phyloP scores from a whole-genome alignment of 2,329 filamentous ascomycete genomes.

The Fusarium scirpi region DNA sequence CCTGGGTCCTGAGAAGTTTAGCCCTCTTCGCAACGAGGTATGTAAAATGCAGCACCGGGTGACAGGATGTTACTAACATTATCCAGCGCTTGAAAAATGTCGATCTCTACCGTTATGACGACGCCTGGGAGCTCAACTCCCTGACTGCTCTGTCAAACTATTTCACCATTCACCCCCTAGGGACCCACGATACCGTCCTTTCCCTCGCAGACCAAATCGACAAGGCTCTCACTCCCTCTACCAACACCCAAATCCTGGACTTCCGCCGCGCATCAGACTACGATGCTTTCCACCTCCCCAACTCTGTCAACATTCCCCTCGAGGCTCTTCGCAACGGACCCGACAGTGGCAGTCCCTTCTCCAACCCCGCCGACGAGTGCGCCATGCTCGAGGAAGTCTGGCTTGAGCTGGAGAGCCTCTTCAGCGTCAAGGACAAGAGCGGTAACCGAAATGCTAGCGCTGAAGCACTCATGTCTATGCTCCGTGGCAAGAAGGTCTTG shows the following conservation, averaged over 20 bases:
- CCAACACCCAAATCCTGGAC: constrained; percentile 57
- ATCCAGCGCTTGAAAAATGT: constrained; percentile 60
- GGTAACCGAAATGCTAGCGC: constrained; percentile 47
- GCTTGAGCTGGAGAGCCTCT: constrained; percentile 60
- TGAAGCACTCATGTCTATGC: constrained; percentile 45
- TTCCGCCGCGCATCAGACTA: constrained; percentile 58
- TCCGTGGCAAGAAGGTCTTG: constrained; percentile 56
- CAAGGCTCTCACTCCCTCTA: constrained; percentile 43
- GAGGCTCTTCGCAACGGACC: constrained; percentile 50
- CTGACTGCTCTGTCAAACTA: constrained; percentile 55
- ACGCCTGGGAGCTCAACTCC: constrained; percentile 64
- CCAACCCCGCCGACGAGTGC: constrained; percentile 61
- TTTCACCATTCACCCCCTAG: constrained; percentile 44
- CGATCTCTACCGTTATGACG: constrained; percentile 67
- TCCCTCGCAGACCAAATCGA: constrained; percentile 44
- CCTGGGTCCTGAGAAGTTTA: constrained; percentile 61
- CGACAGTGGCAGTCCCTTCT: constrained; percentile 46
- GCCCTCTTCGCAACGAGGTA: constrained; percentile 58
- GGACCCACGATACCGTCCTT: constrained; percentile 42
- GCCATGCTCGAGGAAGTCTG: constrained; percentile 60
- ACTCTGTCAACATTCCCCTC: constrained; percentile 60
- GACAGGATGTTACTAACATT: constrained; percentile 29
- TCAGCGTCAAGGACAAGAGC: constrained; percentile 50
- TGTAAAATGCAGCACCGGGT: background rate
- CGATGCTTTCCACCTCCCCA: constrained; percentile 57